Evolutionary conservation across 192 early-diverging fungal genomes (phyloP).

Genomic region (Coemansia sp.): DNA sequence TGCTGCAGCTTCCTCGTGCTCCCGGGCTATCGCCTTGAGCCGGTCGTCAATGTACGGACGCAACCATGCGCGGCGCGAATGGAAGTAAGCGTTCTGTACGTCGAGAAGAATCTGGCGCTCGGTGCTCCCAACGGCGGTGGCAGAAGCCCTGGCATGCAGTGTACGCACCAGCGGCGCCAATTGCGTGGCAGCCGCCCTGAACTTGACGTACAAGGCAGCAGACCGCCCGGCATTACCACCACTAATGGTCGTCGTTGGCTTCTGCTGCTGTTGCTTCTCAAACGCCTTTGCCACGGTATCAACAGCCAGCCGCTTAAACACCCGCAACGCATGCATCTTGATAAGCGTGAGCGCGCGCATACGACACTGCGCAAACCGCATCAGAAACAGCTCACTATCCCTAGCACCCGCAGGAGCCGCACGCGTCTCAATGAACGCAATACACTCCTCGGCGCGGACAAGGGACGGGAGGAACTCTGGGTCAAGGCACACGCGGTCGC

Average conservation of each 20-base stretch:
- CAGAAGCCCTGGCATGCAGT: conserved; percentile 68
- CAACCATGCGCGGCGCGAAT: conserved; percentile 66
- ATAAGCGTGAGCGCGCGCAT: conserved; percentile 92
- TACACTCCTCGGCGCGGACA: conserved; percentile 72
- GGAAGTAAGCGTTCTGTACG: conserved; percentile 75
- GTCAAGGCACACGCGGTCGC: conserved; percentile 80
- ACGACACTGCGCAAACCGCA: conserved; percentile 93
- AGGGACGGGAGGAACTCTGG: conserved; percentile 80
- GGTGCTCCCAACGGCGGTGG: conserved; percentile 50
- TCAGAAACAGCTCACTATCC: conserved; percentile 90
- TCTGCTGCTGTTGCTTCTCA: neutral
- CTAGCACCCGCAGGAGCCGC: conserved; percentile 57
- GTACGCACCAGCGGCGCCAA: conserved; percentile 69
- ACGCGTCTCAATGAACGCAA: conserved; percentile 56
- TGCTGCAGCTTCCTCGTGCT: conserved; percentile 17
- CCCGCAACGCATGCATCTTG: conserved; percentile 76
- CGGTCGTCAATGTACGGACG: conserved; percentile 64
- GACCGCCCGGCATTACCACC: neutral
- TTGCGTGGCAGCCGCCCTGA: conserved; percentile 64
- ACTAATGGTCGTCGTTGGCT: too few relatives aligned
- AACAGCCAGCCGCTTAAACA: conserved; percentile 37
- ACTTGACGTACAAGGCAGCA: conserved; percentile 73
- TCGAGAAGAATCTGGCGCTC: conserved; percentile 76
- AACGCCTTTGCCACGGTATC: neutral
- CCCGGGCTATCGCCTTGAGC: conserved; percentile 55